Conservation (phyloP, 1,284 basidiomycete genomes). For the Tilletia caries region DNA sequence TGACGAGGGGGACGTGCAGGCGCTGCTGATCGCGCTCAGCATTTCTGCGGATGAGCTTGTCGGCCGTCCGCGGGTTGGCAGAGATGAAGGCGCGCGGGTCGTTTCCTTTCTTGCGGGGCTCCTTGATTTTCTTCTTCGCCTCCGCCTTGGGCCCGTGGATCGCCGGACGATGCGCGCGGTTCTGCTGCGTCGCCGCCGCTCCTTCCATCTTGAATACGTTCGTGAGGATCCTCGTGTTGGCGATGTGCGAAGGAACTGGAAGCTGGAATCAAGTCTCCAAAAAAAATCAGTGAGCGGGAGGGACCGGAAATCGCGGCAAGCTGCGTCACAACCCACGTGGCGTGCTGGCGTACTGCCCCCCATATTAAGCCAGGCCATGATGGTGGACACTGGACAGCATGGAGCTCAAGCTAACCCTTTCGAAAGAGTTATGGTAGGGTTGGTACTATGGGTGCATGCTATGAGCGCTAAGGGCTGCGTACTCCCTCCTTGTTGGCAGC, state of each 20-base stretch:
- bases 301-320: constrained; percentile 22
- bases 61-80: constrained; percentile 53
- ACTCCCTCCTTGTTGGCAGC: too few relatives aligned
- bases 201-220: constrained; percentile 69
- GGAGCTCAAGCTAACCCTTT: too few relatives aligned
- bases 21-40: constrained; percentile 91
- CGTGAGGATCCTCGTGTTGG: too few relatives aligned
- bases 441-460: too few relatives aligned
- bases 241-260: too few relatives aligned
- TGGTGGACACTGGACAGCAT: too few relatives aligned
- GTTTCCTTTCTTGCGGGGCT: constrained; percentile 9
- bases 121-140: constrained; percentile 12
- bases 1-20: constrained; percentile 90
- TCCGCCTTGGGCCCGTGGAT: constrained; percentile 13
- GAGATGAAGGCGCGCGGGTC: constrained; percentile 74
- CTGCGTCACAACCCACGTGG: too few relatives aligned
- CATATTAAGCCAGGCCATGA: too few relatives aligned
- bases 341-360: too few relatives aligned
- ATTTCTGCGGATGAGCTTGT: constrained; percentile 81
- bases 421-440: too few relatives aligned
- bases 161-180: constrained; percentile 52
- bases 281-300: constrained; percentile 12
- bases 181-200: constrained; percentile 74
- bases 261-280: neutral
- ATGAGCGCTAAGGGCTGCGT: too few relatives aligned